phyloP scores from a whole-genome alignment of 176 grass and related monocot species.

The Stipa capillata region DNA sequence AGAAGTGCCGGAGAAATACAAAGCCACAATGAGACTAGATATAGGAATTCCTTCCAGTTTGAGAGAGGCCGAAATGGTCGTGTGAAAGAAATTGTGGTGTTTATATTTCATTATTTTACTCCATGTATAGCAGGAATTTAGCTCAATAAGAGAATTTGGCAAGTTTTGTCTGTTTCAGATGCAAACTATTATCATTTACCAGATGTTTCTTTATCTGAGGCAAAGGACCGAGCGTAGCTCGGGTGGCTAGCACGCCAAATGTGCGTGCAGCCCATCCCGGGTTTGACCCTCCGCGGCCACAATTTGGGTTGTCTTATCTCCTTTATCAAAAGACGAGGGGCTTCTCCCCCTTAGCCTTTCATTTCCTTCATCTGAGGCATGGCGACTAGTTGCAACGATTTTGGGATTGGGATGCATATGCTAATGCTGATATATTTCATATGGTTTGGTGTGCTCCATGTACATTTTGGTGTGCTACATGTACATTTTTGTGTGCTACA shows the following conservation, averaged over 20 bases:
- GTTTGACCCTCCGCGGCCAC: too few relatives aligned
- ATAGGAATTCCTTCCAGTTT: conserved; percentile 75
- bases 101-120: not conserved
- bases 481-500: not conserved
- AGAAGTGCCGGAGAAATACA: conserved; percentile 69
- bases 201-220: not conserved
- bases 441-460: not conserved
- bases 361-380: not conserved
- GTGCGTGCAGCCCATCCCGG: too few relatives aligned
- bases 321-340: too few relatives aligned
- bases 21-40: conserved; percentile 82
- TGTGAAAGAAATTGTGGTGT: conserved; percentile 25
- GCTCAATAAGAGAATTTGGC: not conserved
- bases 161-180: not conserved
- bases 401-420: not conserved
- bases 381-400: not conserved
- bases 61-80: conserved; percentile 88
- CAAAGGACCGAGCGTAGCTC: too few relatives aligned
- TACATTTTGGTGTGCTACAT: not conserved
- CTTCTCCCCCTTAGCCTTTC: too few relatives aligned
- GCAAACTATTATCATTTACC: not conserved
- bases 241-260: too few relatives aligned
- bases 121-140: conserved; percentile 20
- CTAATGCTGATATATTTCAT: not conserved
- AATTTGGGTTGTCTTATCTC: too few relatives aligned